Conservation (phyloP, 768 basidiomycete genomes). For the Leccinum sublutescens region DNA sequence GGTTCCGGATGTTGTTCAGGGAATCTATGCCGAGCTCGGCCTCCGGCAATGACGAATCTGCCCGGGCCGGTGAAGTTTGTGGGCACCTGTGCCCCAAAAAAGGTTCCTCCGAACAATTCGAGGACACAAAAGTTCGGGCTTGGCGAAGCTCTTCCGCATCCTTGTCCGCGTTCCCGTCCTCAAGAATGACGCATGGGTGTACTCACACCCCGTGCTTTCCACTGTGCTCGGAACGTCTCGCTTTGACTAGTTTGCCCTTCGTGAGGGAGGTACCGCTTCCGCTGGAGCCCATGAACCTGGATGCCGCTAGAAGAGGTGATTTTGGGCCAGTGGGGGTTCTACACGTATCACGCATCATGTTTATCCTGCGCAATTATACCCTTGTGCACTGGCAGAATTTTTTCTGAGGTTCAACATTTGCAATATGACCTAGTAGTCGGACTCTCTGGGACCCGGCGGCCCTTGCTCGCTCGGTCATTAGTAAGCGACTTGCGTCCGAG, state of each 20-base stretch:
- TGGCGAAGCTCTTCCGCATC: constrained; percentile 77
- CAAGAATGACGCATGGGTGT: constrained; percentile 55
- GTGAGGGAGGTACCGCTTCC: constrained; percentile 64
- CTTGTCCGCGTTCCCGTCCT: constrained; percentile 95
- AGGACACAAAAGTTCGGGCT: constrained; percentile 53
- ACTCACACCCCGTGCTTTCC: constrained; percentile 33
- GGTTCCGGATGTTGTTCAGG: too few species aligned
- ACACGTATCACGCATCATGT: constrained; percentile 23
- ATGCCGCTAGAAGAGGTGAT: constrained; percentile 37
- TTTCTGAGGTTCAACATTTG: too few species aligned
- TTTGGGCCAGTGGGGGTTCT: constrained; percentile 31
- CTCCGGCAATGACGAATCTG: constrained; percentile 5
- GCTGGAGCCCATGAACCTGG: constrained; percentile 69
- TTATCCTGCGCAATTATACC: background rate
- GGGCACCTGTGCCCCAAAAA: too few species aligned
- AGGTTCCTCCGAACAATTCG: too few species aligned
- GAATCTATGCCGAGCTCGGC: too few species aligned
- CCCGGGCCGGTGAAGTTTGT: constrained; percentile 9
- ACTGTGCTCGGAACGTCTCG: constrained; percentile 36
- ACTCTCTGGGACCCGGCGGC: too few species aligned
- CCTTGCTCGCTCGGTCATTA: too few species aligned
- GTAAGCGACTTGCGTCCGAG: too few species aligned
- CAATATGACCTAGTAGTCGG: too few species aligned
- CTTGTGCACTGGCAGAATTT: background rate
- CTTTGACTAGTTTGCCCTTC: constrained; percentile 41